These are phyloP conservation scores for Pezicula carpinea DNA, from an alignment of 2,329 filamentous ascomycete species.

Conservation along the genomic window DNA sequence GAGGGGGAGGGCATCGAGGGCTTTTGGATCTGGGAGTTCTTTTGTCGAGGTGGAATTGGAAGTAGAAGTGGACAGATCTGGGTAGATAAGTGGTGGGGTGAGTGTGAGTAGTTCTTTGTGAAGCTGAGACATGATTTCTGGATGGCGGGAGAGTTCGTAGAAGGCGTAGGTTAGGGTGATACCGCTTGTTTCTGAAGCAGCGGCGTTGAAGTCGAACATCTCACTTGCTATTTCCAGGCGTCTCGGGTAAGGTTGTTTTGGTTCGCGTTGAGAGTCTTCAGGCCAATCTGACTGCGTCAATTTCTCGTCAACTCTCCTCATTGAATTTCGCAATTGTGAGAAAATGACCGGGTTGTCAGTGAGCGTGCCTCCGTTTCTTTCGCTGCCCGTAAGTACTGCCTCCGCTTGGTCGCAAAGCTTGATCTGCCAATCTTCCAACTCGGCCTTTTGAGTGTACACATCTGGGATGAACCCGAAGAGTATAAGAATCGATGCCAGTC, in stretches of 20 bases:
- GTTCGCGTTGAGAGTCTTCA: neutral
- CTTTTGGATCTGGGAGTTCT: slow-evolving; percentile 29
- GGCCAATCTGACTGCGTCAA: neutral
- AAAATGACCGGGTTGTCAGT: slow-evolving; percentile 2
- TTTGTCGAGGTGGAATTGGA: neutral
- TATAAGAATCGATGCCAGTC: neutral
- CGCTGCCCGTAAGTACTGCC: neutral
- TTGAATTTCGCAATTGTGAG: slow-evolving; percentile 1
- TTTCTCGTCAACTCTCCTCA: neutral
- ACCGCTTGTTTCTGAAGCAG: slow-evolving; percentile 69
- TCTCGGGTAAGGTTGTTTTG: neutral
- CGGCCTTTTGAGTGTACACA: neutral
- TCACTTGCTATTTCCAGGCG: slow-evolving; percentile 1
- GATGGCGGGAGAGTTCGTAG: slow-evolving; percentile 46
- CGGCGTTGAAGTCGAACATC: neutral
- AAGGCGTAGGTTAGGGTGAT: slow-evolving; percentile 59
- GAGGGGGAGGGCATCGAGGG: slow-evolving; percentile 42
- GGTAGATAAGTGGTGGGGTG: neutral
- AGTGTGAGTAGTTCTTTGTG: slow-evolving; percentile 33
- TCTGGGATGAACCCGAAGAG: neutral
- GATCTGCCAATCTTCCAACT: neutral
- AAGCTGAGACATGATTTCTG: slow-evolving; percentile 31
- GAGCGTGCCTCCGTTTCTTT: neutral
- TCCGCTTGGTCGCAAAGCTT: neutral
- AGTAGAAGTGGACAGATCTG: neutral